Conservation (phyloP, 345 rosid species). For the Mangifera indica region DNA sequence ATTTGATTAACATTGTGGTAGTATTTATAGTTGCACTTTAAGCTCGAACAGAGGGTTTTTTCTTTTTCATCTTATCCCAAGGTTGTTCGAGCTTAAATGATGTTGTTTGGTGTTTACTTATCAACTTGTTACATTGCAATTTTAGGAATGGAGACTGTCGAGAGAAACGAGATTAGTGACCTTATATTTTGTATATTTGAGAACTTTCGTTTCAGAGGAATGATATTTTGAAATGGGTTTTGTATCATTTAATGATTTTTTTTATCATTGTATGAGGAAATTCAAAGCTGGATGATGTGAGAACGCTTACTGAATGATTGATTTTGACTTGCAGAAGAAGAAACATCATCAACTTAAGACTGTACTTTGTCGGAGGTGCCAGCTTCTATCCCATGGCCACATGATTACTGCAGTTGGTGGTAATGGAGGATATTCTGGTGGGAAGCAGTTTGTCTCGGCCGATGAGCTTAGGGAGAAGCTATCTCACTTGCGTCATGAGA, state of each 20-base stretch:
- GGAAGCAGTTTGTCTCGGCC: constrained; percentile 83
- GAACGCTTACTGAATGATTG: constrained; percentile 1
- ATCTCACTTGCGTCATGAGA: constrained; percentile 74
- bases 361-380: constrained; percentile 86
- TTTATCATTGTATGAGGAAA: background rate
- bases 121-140: too few relatives aligned
- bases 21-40: too few relatives aligned
- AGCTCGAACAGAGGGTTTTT: too few relatives aligned
- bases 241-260: background rate
- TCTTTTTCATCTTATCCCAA: too few relatives aligned
- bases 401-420: constrained; percentile 98
- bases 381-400: constrained; percentile 89
- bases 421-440: constrained; percentile 91
- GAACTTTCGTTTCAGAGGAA: background rate
- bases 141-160: too few relatives aligned
- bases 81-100: too few relatives aligned
- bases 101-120: too few relatives aligned
- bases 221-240: background rate
- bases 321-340: constrained; percentile 68
- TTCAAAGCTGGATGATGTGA: background rate
- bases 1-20: too few relatives aligned
- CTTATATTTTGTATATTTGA: background rate
- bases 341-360: constrained; percentile 90
- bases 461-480: constrained; percentile 86
- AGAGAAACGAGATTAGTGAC: background rate